Base-by-base conservation (phyloP, 768 basidiomycete species). In the Suillus sp. region DNA sequence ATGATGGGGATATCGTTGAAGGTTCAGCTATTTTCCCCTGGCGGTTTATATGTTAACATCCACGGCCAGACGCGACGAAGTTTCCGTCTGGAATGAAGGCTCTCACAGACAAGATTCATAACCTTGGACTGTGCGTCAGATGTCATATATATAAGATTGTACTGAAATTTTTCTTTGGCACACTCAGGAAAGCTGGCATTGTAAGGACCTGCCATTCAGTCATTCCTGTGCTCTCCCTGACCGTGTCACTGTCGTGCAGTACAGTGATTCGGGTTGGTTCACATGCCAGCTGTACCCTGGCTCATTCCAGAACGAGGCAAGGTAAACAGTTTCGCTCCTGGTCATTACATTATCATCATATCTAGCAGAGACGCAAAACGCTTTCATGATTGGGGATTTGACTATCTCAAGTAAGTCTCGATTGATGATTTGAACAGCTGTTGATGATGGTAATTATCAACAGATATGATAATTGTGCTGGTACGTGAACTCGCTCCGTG, bases 251-350 rank as follows among this genome's bases (percentile, higher is more conserved):
- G 50, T 30, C 16, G 43, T 22, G 3, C 53, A 87, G 87, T 89
- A 89, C 65, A 84, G 87, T 63, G 86, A 88, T 66, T 81, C 88
- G 0, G 88, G 88, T 22, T 89, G 87, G 87, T 86, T 82, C 68
- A 89, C 88, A 30, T 89, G 88, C 67, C 80, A 82, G 51, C 63
- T 81, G 13, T 89, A 87, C 69, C 88, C 88, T 25, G 88, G 87
- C 22, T 88, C 87, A 6, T 89, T 79, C 73, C 77, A 80, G 69
- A 86, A 89, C 62, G 87, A 89, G 71, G 84, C 77, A 25, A 80
- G 83, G 84, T 82, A 20, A 25, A 70, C 66, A n/a, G 32, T 20
- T 37, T 59, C n/a, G 8, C 1, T 35, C 30, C 25, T 47, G 22
- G 8, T 60, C 13, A 18, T 4, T 48, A 30, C 3, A 14, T 20